Percentiles rank a stretch among this genome's conserved stretches.
phyloP scores from a whole-genome alignment of 805 yeast genomes.

The Hanseniaspora mollemarum region DNA sequence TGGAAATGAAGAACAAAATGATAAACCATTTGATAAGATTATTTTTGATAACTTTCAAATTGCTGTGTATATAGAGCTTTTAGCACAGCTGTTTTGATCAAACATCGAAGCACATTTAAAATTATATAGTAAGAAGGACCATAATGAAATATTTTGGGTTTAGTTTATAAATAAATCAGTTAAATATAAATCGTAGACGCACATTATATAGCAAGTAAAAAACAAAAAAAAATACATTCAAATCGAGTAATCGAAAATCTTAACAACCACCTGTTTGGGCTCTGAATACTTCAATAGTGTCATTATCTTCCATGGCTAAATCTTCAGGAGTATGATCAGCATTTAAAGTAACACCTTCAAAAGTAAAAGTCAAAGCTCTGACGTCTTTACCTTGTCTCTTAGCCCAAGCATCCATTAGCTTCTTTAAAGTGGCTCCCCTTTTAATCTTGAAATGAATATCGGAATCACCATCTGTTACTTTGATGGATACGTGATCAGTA shows the following conservation, averaged over 20 bases:
- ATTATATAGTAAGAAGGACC: too few relatives aligned
- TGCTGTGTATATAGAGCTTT: slow-evolving; percentile 30
- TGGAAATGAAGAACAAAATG: not conserved
- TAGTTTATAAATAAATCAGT: not conserved
- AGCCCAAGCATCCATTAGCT: slow-evolving; percentile 96
- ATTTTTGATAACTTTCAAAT: slow-evolving; percentile 31
- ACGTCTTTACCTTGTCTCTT: slow-evolving; percentile 90
- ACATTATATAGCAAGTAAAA: not conserved
- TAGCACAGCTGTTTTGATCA: slow-evolving; percentile 23
- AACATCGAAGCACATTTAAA: too few relatives aligned
- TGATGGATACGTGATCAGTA: slow-evolving; percentile 65
- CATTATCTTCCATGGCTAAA: slow-evolving; percentile 89
- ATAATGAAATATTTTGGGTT: too few relatives aligned
- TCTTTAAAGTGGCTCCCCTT: slow-evolving; percentile 78
- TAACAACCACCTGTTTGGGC: slow-evolving; percentile 66
- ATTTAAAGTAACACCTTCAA: slow-evolving; percentile 83
- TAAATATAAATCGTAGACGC: not conserved
- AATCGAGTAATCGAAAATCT: not conserved
- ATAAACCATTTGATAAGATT: slow-evolving; percentile 21
- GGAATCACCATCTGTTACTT: slow-evolving; percentile 85
- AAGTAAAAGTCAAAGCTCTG: slow-evolving; percentile 72
- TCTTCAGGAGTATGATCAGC: slow-evolving; percentile 88
- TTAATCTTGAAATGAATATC: slow-evolving; percentile 94
- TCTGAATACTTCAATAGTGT: slow-evolving; percentile 91
- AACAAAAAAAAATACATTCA: not conserved